These are phyloP conservation scores for Leishmania lainsoni DNA, from an alignment of 208 protist species.

Conservation along the genomic window DNA sequence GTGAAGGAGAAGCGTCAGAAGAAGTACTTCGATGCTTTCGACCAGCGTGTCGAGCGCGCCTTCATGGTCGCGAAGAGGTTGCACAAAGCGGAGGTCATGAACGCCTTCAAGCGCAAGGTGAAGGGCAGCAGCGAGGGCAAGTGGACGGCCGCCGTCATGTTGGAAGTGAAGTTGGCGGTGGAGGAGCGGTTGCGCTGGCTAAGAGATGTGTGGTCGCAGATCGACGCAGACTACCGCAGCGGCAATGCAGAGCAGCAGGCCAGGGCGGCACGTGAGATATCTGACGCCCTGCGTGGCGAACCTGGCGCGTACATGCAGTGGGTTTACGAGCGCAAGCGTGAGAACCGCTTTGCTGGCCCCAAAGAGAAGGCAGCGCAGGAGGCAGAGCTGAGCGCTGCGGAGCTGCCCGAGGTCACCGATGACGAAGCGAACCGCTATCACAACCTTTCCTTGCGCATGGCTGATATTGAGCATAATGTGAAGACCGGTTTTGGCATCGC, in stretches of 20 bases:
- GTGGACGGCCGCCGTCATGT: constrained; percentile 65
- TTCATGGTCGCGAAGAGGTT: constrained; percentile 56
- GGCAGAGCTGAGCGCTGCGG: constrained; percentile 47
- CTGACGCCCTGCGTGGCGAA: constrained; percentile 69
- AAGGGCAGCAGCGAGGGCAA: constrained; percentile 44
- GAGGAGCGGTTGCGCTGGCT: constrained; percentile 79
- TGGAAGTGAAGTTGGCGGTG: constrained; percentile 62
- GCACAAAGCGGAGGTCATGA: constrained; percentile 82
- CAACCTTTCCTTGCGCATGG: constrained; percentile 67
- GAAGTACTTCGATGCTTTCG: constrained; percentile 81
- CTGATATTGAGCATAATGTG: constrained; percentile 73
- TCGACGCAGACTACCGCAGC: constrained; percentile 89
- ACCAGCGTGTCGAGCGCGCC: constrained; percentile 86
- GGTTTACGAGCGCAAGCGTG: constrained; percentile 80
- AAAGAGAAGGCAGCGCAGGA: constrained; percentile 48
- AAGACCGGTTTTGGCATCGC: constrained; percentile 76
- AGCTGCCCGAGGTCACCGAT: constrained; percentile 76
- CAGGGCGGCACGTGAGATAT: constrained; percentile 75
- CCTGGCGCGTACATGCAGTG: constrained; percentile 87
- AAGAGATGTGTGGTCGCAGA: constrained; percentile 86
- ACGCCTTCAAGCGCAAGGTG: constrained; percentile 79
- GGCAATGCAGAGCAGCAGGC: constrained; percentile 57
- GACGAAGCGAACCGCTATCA: constrained; percentile 85
- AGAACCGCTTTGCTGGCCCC: constrained; percentile 62
- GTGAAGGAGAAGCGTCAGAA: constrained; percentile 64